Conservation (phyloP, 352 stramenopile genomes). For the Phytopythium montanum region DNA sequence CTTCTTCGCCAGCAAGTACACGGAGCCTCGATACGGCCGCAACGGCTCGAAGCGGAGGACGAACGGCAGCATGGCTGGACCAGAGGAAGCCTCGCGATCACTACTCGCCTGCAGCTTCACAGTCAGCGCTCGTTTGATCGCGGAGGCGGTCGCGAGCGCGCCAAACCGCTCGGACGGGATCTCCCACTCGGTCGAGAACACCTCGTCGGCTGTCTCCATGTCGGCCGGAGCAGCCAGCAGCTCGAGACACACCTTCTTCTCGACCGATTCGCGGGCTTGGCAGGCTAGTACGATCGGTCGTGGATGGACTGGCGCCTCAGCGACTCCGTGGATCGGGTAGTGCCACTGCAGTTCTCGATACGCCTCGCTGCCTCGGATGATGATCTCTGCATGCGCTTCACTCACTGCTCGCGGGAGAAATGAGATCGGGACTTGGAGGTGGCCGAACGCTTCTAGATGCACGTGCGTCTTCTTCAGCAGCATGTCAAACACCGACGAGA, state of each 20-base stretch:
- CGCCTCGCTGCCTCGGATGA: conserved; percentile 59
- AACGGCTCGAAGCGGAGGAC: conserved; percentile 83
- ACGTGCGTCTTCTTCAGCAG: conserved; percentile 71
- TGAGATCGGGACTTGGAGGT: conserved; percentile 88
- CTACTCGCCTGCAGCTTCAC: conserved; percentile 21
- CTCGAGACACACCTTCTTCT: conserved; percentile 63
- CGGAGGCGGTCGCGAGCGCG: conserved; percentile 28
- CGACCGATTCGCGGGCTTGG: conserved; percentile 57
- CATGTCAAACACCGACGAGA: conserved; percentile 47
- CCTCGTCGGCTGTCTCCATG: conserved; percentile 39
- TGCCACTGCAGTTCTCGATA: conserved; percentile 72
- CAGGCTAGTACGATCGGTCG: conserved; percentile 55
- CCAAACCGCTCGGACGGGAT: conserved; percentile 56
- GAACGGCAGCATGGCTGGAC: conserved; percentile 31
- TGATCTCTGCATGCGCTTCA: conserved; percentile 61
- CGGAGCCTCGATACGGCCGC: conserved; percentile 70
- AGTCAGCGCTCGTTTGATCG: conserved; percentile 53
- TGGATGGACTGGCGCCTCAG: conserved; percentile 62
- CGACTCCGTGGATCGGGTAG: conserved; percentile 71
- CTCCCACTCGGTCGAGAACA: conserved; percentile 60
- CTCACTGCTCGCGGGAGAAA: conserved; percentile 82
- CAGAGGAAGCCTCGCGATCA: conserved; percentile 2
- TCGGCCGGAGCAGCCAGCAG: conserved; percentile 45
- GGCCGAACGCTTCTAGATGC: conserved; percentile 76
- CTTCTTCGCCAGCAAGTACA: conserved; percentile 78